Percentiles rank a stretch among this genome's conserved stretches.
Conservation (phyloP, 495 filamentous ascomycete species). For the Trichoderma virens region DNA sequence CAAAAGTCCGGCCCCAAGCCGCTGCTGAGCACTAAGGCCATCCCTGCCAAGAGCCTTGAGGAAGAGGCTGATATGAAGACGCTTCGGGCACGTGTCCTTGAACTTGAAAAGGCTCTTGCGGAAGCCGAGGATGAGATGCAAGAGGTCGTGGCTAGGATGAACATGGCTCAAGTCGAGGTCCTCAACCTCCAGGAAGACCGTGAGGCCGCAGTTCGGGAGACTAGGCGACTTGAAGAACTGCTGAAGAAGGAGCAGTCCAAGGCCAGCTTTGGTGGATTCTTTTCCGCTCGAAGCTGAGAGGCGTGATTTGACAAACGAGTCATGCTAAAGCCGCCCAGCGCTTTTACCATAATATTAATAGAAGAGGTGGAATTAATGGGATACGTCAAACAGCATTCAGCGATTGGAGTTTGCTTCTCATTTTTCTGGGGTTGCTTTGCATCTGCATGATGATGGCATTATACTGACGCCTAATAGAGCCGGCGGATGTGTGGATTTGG, state of each 20-base stretch:
- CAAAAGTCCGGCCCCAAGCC: conserved; percentile 1
- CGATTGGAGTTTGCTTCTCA: not conserved
- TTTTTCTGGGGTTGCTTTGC: not conserved
- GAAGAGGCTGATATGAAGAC: conserved; percentile 60
- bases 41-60: conserved; percentile 20
- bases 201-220: conserved; percentile 80
- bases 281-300: conserved; percentile 13
- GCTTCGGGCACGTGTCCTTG: conserved; percentile 54
- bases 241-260: conserved; percentile 40
- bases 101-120: conserved; percentile 73
- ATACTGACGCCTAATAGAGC: not conserved
- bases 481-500: not conserved
- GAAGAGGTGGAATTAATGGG: not conserved
- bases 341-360: not conserved
- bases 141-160: conserved; percentile 87
- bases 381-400: conserved; percentile 11
- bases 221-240: conserved; percentile 59
- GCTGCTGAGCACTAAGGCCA: conserved; percentile 39
- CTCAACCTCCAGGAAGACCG: conserved; percentile 84
- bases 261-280: conserved; percentile 19
- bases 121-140: conserved; percentile 91
- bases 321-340: not conserved
- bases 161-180: conserved; percentile 88
- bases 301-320: not conserved
- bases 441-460: not conserved